Evolutionary conservation across 2,329 filamentous ascomycete genomes (phyloP).

Genomic region (Thielaviopsis ethacetica): DNA sequence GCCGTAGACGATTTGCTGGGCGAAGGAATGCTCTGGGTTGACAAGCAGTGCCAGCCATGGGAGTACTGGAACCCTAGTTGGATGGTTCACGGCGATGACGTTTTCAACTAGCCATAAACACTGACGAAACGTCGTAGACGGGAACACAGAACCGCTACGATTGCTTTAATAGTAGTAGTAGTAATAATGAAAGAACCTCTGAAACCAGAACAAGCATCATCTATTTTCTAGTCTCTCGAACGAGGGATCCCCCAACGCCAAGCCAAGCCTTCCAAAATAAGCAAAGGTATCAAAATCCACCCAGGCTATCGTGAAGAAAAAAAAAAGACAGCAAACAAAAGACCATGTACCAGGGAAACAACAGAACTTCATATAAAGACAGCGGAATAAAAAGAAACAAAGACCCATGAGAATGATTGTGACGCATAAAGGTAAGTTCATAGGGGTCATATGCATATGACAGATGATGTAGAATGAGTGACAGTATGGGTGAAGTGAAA

Average conservation of each 20-base stretch:
- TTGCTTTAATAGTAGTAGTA: background rate
- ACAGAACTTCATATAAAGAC: background rate
- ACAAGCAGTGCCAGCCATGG: slow-evolving; percentile 60
- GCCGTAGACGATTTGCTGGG: slow-evolving; percentile 79
- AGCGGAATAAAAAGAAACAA: background rate
- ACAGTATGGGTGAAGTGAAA: background rate
- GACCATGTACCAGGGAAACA: background rate
- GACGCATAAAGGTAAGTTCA: background rate
- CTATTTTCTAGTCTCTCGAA: background rate
- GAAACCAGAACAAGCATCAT: background rate
- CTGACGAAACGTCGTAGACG: background rate
- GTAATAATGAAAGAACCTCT: background rate
- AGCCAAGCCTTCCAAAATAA: background rate
- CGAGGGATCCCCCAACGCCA: background rate
- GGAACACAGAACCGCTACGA: background rate
- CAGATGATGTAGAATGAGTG: background rate
- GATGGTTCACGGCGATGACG: slow-evolving; percentile 31
- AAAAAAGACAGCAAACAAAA: background rate
- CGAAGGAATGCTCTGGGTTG: slow-evolving; percentile 87
- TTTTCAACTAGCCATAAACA: background rate
- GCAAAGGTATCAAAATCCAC: slow-evolving; percentile 4
- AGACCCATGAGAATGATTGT: background rate
- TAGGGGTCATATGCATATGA: too few relatives aligned
- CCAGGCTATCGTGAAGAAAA: background rate
- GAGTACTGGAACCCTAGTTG: slow-evolving; percentile 88